Conservation (phyloP, 2,329 filamentous ascomycete genomes). For the Alternaria gaisen region DNA sequence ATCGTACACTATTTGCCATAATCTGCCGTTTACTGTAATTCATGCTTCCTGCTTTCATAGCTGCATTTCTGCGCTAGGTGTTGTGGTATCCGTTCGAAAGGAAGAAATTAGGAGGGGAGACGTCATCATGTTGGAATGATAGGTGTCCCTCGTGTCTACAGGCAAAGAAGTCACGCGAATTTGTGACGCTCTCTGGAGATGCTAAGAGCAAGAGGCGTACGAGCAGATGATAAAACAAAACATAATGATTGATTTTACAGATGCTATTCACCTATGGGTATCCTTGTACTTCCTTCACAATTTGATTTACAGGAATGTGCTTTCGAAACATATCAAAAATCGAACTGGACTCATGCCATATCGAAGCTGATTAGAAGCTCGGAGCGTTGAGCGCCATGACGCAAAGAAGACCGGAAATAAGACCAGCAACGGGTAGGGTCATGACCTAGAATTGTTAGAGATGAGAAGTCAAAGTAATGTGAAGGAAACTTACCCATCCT, state of each 20-base stretch:
- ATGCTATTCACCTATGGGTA: neutral
- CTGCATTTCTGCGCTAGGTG: neutral
- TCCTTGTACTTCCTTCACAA: neutral
- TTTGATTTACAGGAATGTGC: neutral
- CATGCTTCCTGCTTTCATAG: neutral
- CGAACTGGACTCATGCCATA: neutral
- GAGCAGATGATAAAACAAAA: neutral
- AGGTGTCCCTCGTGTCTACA: no score
- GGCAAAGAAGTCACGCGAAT: no score
- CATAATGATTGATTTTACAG: neutral
- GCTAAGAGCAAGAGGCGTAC: no score
- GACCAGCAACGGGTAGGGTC: constrained; percentile 54
- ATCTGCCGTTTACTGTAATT: neutral
- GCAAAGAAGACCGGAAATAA: constrained; percentile 52
- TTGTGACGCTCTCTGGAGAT: no score
- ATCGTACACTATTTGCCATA: neutral
- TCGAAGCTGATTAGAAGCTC: constrained; percentile 33
- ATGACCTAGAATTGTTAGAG: constrained; percentile 50
- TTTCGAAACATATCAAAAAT: neutral
- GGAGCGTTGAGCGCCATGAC: constrained; percentile 56
- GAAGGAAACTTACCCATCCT: constrained; percentile 8
- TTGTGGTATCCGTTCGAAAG: neutral
- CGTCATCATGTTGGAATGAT: neutral
- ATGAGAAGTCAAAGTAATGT: neutral
- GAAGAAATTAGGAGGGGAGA: neutral